A percentile compares a stretch with the other conserved stretches of the same genome.
phyloP scores from a whole-genome alignment of 2,329 filamentous ascomycete species.

The Didymosphaeria variabile region DNA sequence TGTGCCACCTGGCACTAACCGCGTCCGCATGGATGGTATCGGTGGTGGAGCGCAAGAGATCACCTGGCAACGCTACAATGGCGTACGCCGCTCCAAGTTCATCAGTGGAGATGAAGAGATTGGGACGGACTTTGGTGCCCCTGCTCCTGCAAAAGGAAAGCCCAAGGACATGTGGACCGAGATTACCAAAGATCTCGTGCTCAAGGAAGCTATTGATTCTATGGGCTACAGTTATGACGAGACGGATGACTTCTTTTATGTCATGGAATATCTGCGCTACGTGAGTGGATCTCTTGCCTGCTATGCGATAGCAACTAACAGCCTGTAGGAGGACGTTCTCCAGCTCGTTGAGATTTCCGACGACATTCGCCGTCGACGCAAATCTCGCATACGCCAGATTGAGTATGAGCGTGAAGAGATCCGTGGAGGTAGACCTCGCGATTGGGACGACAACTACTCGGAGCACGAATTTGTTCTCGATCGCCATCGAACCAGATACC shows the following conservation, averaged over 20 bases:
- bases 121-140: constrained; percentile 54
- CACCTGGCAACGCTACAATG: constrained; percentile 81
- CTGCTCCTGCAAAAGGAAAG: constrained; percentile 46
- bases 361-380: constrained; percentile 75
- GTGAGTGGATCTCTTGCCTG: constrained; percentile 64
- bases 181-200: constrained; percentile 91
- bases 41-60: constrained; percentile 80
- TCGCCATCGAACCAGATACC: constrained; percentile 48
- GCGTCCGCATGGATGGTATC: constrained; percentile 81
- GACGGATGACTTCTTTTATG: constrained; percentile 87
- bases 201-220: constrained; percentile 84
- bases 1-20: constrained; percentile 82
- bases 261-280: constrained; percentile 88
- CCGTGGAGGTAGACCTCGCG: constrained; percentile 55
- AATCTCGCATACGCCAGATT: constrained; percentile 67
- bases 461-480: constrained; percentile 76
- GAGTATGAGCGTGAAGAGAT: constrained; percentile 67
- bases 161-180: constrained; percentile 84
- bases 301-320: constrained; percentile 21
- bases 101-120: constrained; percentile 69
- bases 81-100: constrained; percentile 78
- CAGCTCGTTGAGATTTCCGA: constrained; percentile 84
- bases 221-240: constrained; percentile 90
- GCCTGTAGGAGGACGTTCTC: constrained; percentile 80
- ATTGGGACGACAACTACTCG: constrained; percentile 71